These are phyloP conservation scores for Naganishia randhawae DNA, from an alignment of 768 basidiomycete species.

Conservation along the genomic window DNA sequence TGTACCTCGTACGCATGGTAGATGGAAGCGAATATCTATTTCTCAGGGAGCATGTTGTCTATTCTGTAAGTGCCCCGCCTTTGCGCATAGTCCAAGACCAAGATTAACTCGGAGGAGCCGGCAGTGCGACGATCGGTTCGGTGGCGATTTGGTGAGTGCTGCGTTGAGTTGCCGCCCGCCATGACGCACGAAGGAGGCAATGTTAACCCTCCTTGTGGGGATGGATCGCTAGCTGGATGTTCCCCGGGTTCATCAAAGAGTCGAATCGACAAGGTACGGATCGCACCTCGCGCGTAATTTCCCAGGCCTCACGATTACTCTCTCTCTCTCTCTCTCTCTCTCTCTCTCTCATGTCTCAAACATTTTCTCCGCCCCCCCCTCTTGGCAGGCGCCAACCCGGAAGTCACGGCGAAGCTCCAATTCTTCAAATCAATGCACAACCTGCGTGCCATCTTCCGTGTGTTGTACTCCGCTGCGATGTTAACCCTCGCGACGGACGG, in stretches of 20 bases:
- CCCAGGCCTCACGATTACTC: too few relatives aligned
- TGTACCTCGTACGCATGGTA: background rate
- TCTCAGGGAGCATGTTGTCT: slow-evolving; percentile 31
- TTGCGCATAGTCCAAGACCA: background rate
- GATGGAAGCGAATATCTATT: slow-evolving; percentile 42
- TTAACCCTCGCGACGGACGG: slow-evolving; percentile 36
- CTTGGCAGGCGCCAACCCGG: slow-evolving; percentile 40
- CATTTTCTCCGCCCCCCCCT: slow-evolving; percentile 31
- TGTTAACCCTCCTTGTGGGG: background rate
- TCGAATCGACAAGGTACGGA: slow-evolving; percentile 31
- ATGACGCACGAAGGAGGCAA: too few relatives aligned
- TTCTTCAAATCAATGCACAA: slow-evolving; percentile 37
- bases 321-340: too few relatives aligned
- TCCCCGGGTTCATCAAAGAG: slow-evolving; percentile 41
- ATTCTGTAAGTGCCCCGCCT: slow-evolving; percentile 3
- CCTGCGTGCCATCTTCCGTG: slow-evolving; percentile 35
- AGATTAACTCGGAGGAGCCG: background rate
- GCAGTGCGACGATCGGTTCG: slow-evolving; percentile 17
- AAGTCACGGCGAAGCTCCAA: slow-evolving; percentile 37
- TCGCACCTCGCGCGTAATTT: too few relatives aligned
- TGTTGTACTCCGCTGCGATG: slow-evolving; percentile 33
- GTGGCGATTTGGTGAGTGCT: slow-evolving; percentile 17
- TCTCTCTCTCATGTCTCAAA: background rate
- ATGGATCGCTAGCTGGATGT: slow-evolving; percentile 37
- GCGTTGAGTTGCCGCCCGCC: background rate